Base-by-base conservation (phyloP, 2,329 filamentous ascomycete genomes). In the Zopfia rhizophila region DNA sequence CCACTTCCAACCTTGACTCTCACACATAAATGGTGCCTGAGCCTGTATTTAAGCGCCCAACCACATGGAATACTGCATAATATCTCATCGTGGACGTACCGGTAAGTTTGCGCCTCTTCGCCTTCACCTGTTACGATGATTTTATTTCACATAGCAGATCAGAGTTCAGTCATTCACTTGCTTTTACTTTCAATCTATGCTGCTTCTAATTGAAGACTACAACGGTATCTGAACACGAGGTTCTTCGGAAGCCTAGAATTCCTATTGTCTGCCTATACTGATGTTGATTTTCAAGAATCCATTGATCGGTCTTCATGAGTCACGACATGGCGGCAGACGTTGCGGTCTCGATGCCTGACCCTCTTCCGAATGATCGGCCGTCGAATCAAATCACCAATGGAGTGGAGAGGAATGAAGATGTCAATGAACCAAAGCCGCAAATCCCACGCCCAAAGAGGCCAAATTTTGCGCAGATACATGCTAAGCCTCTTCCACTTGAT, bases 401-500 rank as follows among this genome's bases (percentile, higher is more conserved):
- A n/a, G n/a, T 27, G 8, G 24, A 27, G n/a, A 27, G 11, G n/a
- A 25, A 28, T 31, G 27, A 5, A 19, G 17, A 35, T 28, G 19
- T 13, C 11, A 33, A n/a, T 16, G 14, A 35, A 32, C 7, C 22
- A 7, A 29, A 14, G 17, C 40, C 47, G 25, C 28, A 38, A 14
- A 22, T 21, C 18, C 60, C 64, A 35, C 64, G 66, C 33, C 61
- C 54, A 45, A 65, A 55, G 43, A 55, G 65, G 47, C 76, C 86
- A 39, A 87, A 87, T 60, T 87, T 84, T 68, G 85, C 65, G 69
- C 79, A 91, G 68, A 87, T 97, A 41, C 94, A 99, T 74, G 82
- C 85, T 37, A 84, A 90, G 45, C 90, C 91, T 42, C 82, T 89
- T 5, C 94, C 94, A 18, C 75, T 97, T 51, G 83, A 86, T 55